These are phyloP conservation scores for Paraglomus brasilianum DNA, from an alignment of 192 early-diverging fungal species.

Conservation along the genomic window DNA sequence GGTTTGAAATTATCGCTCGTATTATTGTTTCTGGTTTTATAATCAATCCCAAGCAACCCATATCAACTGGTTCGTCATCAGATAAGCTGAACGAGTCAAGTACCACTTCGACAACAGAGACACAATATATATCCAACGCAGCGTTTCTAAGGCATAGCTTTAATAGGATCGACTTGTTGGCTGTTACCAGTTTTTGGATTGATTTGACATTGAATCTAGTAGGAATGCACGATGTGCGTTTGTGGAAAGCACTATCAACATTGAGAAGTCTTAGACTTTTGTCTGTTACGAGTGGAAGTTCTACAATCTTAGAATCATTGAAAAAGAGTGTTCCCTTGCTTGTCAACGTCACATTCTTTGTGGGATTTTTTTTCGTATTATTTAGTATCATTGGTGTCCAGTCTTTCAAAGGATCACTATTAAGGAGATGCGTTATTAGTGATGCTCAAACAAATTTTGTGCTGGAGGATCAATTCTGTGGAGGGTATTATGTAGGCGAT, in stretches of 20 bases:
- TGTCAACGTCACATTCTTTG: conserved; percentile 54
- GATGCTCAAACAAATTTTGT: background rate
- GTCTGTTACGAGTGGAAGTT: conserved; percentile 53
- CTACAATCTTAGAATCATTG: conserved; percentile 54
- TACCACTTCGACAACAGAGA: conserved; percentile 28
- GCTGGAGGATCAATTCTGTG: conserved; percentile 35
- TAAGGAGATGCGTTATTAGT: conserved; percentile 48
- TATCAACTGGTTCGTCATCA: conserved; percentile 12
- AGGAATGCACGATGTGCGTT: conserved; percentile 41
- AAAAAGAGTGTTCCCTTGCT: conserved; percentile 58
- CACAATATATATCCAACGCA: conserved; percentile 27
- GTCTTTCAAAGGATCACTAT: conserved; percentile 58
- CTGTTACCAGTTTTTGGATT: conserved; percentile 56
- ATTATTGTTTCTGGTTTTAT: conserved; percentile 44
- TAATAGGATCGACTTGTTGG: conserved; percentile 59
- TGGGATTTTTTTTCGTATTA: conserved; percentile 59
- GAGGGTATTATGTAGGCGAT: conserved; percentile 33
- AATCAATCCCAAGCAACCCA: conserved; percentile 31
- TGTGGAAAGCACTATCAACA: conserved; percentile 54
- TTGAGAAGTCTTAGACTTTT: conserved; percentile 53
- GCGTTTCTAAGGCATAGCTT: conserved; percentile 62
- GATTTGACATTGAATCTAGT: conserved; percentile 44
- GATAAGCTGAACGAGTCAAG: background rate
- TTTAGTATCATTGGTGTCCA: conserved; percentile 63
- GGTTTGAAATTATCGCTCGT: conserved; percentile 39